Conservation (phyloP, 805 yeast species). For the Candida ipomoeae region DNA sequence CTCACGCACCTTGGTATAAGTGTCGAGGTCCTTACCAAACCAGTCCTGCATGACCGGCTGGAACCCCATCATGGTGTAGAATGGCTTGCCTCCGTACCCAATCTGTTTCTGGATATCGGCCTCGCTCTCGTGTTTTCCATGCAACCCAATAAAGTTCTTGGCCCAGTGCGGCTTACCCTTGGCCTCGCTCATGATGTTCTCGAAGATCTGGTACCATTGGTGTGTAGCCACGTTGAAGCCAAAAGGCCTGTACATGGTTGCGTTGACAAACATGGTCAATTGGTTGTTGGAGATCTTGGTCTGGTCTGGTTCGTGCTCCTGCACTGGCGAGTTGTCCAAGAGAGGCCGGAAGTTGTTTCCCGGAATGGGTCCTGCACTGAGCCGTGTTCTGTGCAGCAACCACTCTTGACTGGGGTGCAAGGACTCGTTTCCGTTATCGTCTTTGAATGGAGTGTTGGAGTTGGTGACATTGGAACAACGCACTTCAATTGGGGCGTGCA, state of each 20-base stretch:
- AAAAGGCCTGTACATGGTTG: constrained; percentile 96
- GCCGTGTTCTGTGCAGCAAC: constrained; percentile 45
- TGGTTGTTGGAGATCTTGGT: constrained; percentile 64
- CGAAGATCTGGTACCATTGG: constrained; percentile 82
- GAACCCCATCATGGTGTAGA: constrained; percentile 77
- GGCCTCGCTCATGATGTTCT: constrained; percentile 66
- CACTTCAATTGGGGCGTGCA: constrained; percentile 94
- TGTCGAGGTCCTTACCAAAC: constrained; percentile 68
- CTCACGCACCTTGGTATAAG: constrained; percentile 60
- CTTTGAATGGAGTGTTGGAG: constrained; percentile 32
- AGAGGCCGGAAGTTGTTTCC: constrained; percentile 83
- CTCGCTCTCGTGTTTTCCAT: constrained; percentile 31
- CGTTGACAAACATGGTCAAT: constrained; percentile 81
- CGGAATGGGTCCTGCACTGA: constrained; percentile 71
- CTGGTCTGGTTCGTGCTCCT: constrained; percentile 36
- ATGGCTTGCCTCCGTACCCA: constrained; percentile 42
- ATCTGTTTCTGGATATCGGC: constrained; percentile 39
- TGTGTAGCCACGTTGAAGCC: constrained; percentile 65
- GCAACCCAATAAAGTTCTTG: constrained; percentile 75
- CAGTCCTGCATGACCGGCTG: constrained; percentile 63
- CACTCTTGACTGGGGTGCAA: constrained; percentile 45
- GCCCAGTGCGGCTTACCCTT: constrained; percentile 99
- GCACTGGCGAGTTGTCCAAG: constrained; percentile 71
- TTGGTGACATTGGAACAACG: constrained; percentile 84
- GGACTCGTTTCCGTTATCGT: constrained; percentile 33